These are phyloP conservation scores for Agrocybe pediades DNA, from an alignment of 768 basidiomycete species.

Conservation along the genomic window DNA sequence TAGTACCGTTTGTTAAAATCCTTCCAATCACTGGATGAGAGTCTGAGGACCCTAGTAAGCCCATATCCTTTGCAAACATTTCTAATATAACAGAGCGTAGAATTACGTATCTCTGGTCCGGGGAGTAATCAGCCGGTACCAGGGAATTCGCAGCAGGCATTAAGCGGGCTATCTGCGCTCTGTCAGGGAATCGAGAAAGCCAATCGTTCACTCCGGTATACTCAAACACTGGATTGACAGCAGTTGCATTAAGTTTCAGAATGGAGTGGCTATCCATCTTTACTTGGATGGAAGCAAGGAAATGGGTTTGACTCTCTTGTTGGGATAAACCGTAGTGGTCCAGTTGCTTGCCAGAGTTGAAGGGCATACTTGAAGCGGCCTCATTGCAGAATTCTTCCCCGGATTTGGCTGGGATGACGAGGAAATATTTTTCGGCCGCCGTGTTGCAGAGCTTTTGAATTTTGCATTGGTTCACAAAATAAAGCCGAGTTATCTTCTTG, in stretches of 20 bases:
- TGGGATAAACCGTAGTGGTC: background rate
- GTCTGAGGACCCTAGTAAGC: background rate
- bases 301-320: background rate
- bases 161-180: background rate
- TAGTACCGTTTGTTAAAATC: background rate
- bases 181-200: background rate
- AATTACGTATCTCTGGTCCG: background rate
- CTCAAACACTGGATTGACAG: background rate
- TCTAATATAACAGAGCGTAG: background rate
- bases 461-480: too few species aligned
- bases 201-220: background rate
- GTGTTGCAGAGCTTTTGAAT: too few species aligned
- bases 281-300: background rate
- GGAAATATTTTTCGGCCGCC: too few species aligned
- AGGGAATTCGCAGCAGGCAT: background rate
- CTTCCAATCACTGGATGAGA: background rate
- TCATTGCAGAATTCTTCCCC: too few species aligned
- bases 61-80: background rate
- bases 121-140: background rate
- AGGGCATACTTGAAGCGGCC: too few species aligned
- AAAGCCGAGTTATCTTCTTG: too few species aligned
- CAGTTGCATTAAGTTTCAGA: background rate
- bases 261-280: background rate
- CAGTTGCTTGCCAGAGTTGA: too few species aligned
- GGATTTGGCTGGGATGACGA: too few species aligned